phyloP scores from a whole-genome alignment of 2,329 filamentous ascomycete species.

The Beauveria australis region DNA sequence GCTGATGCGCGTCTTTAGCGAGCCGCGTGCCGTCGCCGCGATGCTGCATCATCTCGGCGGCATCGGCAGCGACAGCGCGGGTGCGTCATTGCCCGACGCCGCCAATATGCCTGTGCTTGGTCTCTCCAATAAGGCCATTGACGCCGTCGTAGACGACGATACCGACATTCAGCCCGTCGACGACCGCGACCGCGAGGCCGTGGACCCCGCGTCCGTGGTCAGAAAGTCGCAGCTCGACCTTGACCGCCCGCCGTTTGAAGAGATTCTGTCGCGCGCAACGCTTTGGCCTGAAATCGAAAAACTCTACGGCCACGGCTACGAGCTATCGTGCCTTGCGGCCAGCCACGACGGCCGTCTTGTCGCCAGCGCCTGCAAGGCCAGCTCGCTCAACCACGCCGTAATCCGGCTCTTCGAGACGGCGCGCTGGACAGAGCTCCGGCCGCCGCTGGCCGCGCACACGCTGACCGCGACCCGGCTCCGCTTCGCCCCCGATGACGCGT shows the following conservation, averaged over 20 bases:
- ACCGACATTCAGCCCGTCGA: slow-evolving; percentile 35
- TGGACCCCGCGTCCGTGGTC: slow-evolving; percentile 47
- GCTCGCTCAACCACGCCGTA: slow-evolving; percentile 87
- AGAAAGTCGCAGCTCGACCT: slow-evolving; percentile 56
- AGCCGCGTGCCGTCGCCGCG: slow-evolving; percentile 73
- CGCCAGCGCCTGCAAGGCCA: slow-evolving; percentile 89
- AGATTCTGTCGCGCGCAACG: slow-evolving; percentile 79
- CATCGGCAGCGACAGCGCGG: slow-evolving; percentile 33
- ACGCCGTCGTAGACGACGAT: slow-evolving; percentile 44
- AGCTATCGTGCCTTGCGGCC: slow-evolving; percentile 80
- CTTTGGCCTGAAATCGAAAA: slow-evolving; percentile 96
- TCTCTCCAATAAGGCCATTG: slow-evolving; percentile 89
- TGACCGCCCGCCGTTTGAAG: slow-evolving; percentile 75
- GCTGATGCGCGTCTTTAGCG: slow-evolving; percentile 88
- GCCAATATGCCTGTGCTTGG: slow-evolving; percentile 93
- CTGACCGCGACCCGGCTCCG: slow-evolving; percentile 76
- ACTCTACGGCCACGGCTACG: slow-evolving; percentile 94
- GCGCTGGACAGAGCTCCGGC: slow-evolving; percentile 79
- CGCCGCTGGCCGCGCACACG: slow-evolving; percentile 74
- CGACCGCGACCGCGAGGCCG: slow-evolving; percentile 42
- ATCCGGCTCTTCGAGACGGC: slow-evolving; percentile 83
- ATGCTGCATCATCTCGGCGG: slow-evolving; percentile 63
- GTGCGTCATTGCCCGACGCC: slow-evolving; percentile 62
- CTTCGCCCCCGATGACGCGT: slow-evolving; percentile 67
- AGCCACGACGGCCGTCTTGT: slow-evolving; percentile 68